phyloP scores from a whole-genome alignment of 306 rosid species.

The Dalbergia cochinchinensis region DNA sequence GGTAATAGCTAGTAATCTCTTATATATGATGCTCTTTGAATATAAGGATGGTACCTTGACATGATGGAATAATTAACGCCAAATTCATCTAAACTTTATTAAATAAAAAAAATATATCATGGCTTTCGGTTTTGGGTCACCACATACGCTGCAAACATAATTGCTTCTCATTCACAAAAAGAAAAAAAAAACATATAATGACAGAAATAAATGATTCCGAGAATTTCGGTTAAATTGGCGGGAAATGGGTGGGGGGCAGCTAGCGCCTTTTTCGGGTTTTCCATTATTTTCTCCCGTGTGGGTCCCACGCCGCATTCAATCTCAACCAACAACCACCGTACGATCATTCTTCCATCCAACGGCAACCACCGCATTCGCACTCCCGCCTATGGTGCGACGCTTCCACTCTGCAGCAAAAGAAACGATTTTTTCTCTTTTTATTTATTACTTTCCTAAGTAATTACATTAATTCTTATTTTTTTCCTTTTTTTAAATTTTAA shows the following conservation, averaged over 20 bases:
- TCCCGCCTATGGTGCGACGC: conserved; percentile 65
- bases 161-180: neutral
- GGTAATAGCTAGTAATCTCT: no score
- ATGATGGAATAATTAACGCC: no score
- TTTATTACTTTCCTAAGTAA: conserved; percentile 12
- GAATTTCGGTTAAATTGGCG: conserved; percentile 76
- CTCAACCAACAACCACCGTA: conserved; percentile 33
- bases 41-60: no score
- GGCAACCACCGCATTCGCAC: conserved; percentile 18
- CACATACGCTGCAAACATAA: conserved; percentile 1
- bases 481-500: conserved; percentile 1
- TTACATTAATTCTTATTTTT: conserved; percentile 10
- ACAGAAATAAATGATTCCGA: conserved; percentile 44
- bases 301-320: conserved; percentile 49
- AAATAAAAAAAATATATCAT: no score
- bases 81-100: no score
- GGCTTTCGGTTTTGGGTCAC: neutral
- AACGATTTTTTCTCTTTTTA: conserved; percentile 42
- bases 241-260: conserved; percentile 55
- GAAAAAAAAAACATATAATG: neutral
- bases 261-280: conserved; percentile 50
- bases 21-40: no score
- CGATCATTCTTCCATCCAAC: conserved; percentile 60
- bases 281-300: neutral
- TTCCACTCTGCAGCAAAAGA: conserved; percentile 16